Evolutionary conservation across 495 filamentous ascomycete species (phyloP).

Genomic region (Alectoria sarmentosa): DNA sequence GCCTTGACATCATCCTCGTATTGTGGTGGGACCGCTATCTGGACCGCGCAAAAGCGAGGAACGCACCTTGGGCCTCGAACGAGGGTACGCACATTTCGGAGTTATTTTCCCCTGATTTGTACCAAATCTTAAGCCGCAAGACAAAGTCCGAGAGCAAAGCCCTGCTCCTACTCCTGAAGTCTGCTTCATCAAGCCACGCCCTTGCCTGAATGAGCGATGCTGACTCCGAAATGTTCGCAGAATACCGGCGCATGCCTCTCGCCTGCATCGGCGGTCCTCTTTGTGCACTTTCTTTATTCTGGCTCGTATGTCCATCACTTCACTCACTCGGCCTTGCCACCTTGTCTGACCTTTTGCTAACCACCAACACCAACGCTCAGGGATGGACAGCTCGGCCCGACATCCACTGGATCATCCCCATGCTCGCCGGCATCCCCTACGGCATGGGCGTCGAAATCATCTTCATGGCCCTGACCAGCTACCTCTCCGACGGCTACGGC

Average conservation of each 20-base stretch:
- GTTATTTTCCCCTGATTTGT: no score
- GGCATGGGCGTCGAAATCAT: constrained; percentile 38
- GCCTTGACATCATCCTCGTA: constrained; percentile 32
- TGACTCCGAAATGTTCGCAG: no score
- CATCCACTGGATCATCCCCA: constrained; percentile 38
- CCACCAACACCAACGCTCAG: neutral
- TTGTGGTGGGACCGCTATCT: constrained; percentile 37
- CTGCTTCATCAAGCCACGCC: no score
- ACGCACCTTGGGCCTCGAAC: constrained; percentile 34
- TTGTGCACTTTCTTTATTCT: constrained; percentile 36
- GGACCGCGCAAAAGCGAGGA: constrained; percentile 33
- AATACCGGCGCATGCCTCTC: constrained; percentile 37
- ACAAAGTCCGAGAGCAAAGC: no score
- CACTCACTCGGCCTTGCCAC: no score
- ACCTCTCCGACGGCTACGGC: constrained; percentile 42
- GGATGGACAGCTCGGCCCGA: constrained; percentile 35
- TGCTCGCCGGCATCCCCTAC: constrained; percentile 35
- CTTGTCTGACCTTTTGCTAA: no score
- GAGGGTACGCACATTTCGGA: no score
- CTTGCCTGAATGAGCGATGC: no score
- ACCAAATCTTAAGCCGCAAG: no score
- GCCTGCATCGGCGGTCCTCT: constrained; percentile 37
- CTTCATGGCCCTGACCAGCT: constrained; percentile 44
- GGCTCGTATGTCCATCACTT: constrained; percentile 30
- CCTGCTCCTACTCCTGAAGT: no score